Base-by-base conservation (phyloP, 164 flowering plant genomes). In the Malania oleifera region DNA sequence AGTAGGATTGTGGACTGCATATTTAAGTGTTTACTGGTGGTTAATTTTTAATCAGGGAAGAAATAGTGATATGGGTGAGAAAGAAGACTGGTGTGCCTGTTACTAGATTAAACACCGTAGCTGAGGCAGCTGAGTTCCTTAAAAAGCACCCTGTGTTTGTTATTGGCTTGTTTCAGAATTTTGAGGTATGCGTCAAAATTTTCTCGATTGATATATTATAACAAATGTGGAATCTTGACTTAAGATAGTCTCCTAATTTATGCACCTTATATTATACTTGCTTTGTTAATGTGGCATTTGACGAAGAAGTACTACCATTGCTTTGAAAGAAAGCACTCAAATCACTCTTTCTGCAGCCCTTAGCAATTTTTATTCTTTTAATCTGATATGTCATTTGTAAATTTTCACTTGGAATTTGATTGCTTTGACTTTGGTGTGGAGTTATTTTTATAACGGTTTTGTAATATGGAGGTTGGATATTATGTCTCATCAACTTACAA, bases 31-130 rank as follows among this genome's bases (percentile, higher is more conserved):
- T 48, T 48, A 14, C 18, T 9, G 5, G 5, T 48, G 62, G 38
- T 24, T 62, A 2, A 31, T 56, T 46, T 44, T 59, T 31, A 6
- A 41, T 52, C 79, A 89, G 98, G 80, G 83, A 83, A 57, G 96
- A 93, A 27, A 80, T 93, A 27, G 90, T 87, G 71, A 75, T 84
- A 18, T 93, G 98, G 98, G 79, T 73, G 8, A 82, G 84, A 68
- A 93, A 93, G 70, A 93, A 75, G 71, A 89, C 97, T 25, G 92
- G 95, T 34, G 70, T 56, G 8, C 95, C 98, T 59, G 78, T 86
- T 69, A 71, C 77, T 66, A 81, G 84, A 74, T 28, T 87, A 49
- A 75, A 52, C 64, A 70, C 90, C 0, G 62, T 67, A 2, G 15
- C 62, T 25, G 87, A 79, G 58, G 95, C 92, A 7, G 80, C 82